phyloP scores from a whole-genome alignment of 2,329 filamentous ascomycete genomes.

The Harringtonia aguacate region DNA sequence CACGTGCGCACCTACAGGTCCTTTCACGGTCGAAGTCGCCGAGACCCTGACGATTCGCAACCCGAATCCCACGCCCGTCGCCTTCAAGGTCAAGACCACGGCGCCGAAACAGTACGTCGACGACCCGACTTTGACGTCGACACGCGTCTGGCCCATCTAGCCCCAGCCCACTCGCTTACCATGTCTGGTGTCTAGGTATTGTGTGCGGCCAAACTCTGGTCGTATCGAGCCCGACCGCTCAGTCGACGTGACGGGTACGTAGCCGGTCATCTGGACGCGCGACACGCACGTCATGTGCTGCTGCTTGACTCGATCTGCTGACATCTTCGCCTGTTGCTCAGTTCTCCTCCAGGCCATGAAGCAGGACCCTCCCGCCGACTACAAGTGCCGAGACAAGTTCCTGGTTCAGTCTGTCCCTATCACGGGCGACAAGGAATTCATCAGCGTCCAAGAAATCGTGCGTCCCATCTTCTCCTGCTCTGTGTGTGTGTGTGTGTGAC shows the following conservation, averaged over 20 bases:
- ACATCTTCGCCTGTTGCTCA: constrained; percentile 24
- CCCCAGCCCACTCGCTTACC: constrained; percentile 11
- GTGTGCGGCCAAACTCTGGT: constrained; percentile 92
- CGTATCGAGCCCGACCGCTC: constrained; percentile 83
- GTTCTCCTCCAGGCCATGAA: constrained; percentile 98
- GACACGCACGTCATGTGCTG: background rate
- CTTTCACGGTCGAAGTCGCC: constrained; percentile 55
- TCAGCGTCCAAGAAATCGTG: constrained; percentile 73
- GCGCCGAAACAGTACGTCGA: constrained; percentile 87
- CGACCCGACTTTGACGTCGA: background rate
- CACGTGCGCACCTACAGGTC: constrained; percentile 32
- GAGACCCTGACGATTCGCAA: constrained; percentile 57
- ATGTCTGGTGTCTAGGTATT: constrained; percentile 57
- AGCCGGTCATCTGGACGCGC: background rate
- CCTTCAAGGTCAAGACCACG: constrained; percentile 93
- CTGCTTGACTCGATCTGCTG: background rate
- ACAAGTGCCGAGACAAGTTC: constrained; percentile 51
- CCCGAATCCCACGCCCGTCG: constrained; percentile 49
- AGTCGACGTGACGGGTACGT: constrained; percentile 82
- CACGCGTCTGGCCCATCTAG: background rate
- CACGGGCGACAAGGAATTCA: constrained; percentile 71
- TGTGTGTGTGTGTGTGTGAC: no score
- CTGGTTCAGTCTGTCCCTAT: constrained; percentile 38
- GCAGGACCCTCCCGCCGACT: constrained; percentile 74
- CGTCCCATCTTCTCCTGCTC: constrained; percentile 21